A percentile compares a stretch with the other conserved stretches of the same genome.
phyloP scores from a whole-genome alignment of 192 early-diverging fungal species.

The Podila epicladia region DNA sequence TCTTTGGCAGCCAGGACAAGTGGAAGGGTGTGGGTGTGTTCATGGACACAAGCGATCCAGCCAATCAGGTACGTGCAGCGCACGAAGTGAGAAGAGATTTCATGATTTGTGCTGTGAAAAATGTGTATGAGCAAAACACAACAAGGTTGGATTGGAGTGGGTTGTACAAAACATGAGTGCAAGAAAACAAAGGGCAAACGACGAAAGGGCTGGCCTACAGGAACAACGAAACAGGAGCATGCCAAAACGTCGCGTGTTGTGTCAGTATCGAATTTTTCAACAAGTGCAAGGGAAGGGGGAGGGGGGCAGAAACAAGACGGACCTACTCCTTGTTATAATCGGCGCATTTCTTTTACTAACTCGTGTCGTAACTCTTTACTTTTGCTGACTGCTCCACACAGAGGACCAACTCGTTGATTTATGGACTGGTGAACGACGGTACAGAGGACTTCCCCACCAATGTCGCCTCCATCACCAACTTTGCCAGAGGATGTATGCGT shows the following conservation, averaged over 20 bases:
- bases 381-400: conserved; percentile 8
- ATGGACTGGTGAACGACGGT: conserved; percentile 75
- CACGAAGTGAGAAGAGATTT: neutral
- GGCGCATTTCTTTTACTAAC: neutral
- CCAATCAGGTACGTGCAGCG: conserved; percentile 45
- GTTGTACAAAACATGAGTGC: too few relatives aligned
- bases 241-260: too few relatives aligned
- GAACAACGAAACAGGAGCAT: too few relatives aligned
- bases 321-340: too few relatives aligned
- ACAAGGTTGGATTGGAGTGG: too few relatives aligned
- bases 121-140: too few relatives aligned
- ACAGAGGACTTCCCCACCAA: conserved; percentile 44
- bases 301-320: too few relatives aligned
- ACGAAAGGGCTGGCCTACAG: too few relatives aligned
- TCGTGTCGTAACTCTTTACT: neutral
- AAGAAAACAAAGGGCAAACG: too few relatives aligned
- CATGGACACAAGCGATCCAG: conserved; percentile 68
- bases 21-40: conserved; percentile 74
- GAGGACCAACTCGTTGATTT: conserved; percentile 61
- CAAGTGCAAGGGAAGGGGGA: too few relatives aligned
- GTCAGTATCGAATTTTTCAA: too few relatives aligned
- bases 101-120: neutral
- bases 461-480: conserved; percentile 20
- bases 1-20: conserved; percentile 73
- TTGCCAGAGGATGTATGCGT: conserved; percentile 63